A percentile compares a stretch with the other conserved stretches of the same genome.
Evolutionary conservation across 2,329 filamentous ascomycete species (phyloP).

Genomic region (Pyrenophora teres): DNA sequence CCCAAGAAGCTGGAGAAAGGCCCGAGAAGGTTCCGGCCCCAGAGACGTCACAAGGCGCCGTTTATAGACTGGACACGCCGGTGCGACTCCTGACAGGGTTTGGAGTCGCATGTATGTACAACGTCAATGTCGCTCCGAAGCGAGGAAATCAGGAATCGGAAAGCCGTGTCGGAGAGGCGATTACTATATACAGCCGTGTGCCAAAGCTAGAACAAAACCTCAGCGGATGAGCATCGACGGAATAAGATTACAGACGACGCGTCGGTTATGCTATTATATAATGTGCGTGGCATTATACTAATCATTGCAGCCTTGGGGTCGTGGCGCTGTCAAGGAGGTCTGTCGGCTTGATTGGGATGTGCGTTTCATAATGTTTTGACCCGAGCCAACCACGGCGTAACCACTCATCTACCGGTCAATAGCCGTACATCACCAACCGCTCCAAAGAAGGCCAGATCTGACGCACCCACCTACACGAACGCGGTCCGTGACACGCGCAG

Average conservation of each 20-base stretch:
- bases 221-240: conserved; percentile 19
- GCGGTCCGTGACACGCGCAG: conserved; percentile 22
- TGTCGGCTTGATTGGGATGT: conserved; percentile 29
- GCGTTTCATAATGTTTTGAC: conserved; percentile 15
- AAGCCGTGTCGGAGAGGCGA: conserved; percentile 28
- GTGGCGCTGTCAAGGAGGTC: conserved; percentile 20
- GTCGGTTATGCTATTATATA: conserved; percentile 28
- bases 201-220: conserved; percentile 16
- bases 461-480: conserved; percentile 22
- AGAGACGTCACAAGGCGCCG: conserved; percentile 31
- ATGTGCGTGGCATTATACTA: conserved; percentile 19
- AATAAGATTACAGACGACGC: conserved; percentile 25
- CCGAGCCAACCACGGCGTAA: conserved; percentile 26
- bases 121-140: conserved; percentile 1
- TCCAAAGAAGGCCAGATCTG: conserved; percentile 11
- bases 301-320: conserved; percentile 7
- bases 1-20: conserved; percentile 34
- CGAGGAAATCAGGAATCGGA: conserved; percentile 11
- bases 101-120: conserved; percentile 16
- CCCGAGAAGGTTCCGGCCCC: conserved; percentile 23
- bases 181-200: conserved; percentile 23
- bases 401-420: conserved; percentile 9
- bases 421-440: conserved; percentile 10
- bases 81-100: conserved; percentile 36
- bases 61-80: conserved; percentile 38